Conservation (phyloP, 805 yeast genomes). For the Monosporozyma solicola region DNA sequence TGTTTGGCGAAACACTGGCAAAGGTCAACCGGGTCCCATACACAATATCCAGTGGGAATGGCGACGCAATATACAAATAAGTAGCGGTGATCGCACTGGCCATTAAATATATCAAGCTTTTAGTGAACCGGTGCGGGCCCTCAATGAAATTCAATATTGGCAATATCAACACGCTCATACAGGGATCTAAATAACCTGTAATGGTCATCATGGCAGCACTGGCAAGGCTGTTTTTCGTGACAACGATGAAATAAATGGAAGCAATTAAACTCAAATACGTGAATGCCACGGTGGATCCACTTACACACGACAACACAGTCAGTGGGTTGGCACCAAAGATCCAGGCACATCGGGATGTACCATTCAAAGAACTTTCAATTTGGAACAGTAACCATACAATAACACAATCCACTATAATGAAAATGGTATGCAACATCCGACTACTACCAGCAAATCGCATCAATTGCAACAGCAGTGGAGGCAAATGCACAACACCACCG, state of each 20-base stretch:
- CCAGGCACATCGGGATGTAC: slow-evolving; percentile 14
- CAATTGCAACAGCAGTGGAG: slow-evolving; percentile 47
- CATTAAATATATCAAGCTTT: slow-evolving; percentile 19
- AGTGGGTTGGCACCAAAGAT: slow-evolving; percentile 75
- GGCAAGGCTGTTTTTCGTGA: slow-evolving; percentile 29
- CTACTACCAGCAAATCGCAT: not conserved
- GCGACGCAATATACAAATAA: not conserved
- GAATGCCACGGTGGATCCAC: slow-evolving; percentile 59
- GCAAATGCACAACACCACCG: slow-evolving; percentile 82
- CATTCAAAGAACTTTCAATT: slow-evolving; percentile 13
- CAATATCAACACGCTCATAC: slow-evolving; percentile 50
- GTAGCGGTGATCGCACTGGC: slow-evolving; percentile 29
- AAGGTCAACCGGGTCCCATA: slow-evolving; percentile 50
- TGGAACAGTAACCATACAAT: slow-evolving; percentile 45
- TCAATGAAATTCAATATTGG: slow-evolving; percentile 31
- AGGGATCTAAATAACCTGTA: slow-evolving; percentile 55
- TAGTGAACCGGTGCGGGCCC: not conserved
- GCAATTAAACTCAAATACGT: slow-evolving; percentile 48
- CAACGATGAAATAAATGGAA: slow-evolving; percentile 38
- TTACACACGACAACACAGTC: slow-evolving; percentile 53
- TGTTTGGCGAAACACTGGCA: slow-evolving; percentile 72
- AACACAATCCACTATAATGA: slow-evolving; percentile 49
- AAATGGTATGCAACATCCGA: slow-evolving; percentile 27
- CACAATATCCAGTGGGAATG: not conserved
- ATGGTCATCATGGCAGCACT: slow-evolving; percentile 28